A percentile compares a stretch with the other conserved stretches of the same genome.
These are phyloP conservation scores for Gentiana dahurica DNA, from an alignment of 257 asterid species.

Conservation along the genomic window DNA sequence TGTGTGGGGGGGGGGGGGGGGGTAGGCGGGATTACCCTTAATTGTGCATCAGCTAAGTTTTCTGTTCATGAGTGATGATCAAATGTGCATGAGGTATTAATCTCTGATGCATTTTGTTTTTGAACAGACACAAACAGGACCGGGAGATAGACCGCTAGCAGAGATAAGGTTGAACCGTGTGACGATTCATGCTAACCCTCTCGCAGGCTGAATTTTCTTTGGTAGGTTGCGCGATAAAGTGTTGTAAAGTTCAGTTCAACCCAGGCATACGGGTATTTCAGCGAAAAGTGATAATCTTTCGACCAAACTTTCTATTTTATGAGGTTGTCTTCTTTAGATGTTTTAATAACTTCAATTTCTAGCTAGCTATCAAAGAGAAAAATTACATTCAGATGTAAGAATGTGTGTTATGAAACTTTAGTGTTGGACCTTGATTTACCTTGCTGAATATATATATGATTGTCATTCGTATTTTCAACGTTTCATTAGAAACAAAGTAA, in stretches of 20 bases:
- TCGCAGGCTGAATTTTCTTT: slow-evolving; percentile 46
- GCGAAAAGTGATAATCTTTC: background rate
- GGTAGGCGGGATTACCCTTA: background rate
- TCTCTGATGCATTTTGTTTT: slow-evolving; percentile 1
- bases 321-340: no score
- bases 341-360: no score
- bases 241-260: background rate
- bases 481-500: no score
- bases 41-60: background rate
- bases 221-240: background rate
- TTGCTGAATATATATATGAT: no score
- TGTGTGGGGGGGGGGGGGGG: background rate
- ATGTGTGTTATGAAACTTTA: no score
- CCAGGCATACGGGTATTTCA: background rate
- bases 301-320: background rate
- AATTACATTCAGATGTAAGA: no score
- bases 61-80: background rate
- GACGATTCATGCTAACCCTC: slow-evolving; percentile 93
- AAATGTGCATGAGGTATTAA: background rate
- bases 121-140: slow-evolving; percentile 81
- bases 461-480: no score
- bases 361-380: no score
- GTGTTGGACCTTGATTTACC: no score
- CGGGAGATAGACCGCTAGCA: slow-evolving; percentile 79
- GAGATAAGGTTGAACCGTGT: slow-evolving; percentile 90